Percentiles rank a stretch among this genome's conserved stretches.
Conservation (phyloP, 2,329 filamentous ascomycete genomes). For the Trichoderma atroviride region DNA sequence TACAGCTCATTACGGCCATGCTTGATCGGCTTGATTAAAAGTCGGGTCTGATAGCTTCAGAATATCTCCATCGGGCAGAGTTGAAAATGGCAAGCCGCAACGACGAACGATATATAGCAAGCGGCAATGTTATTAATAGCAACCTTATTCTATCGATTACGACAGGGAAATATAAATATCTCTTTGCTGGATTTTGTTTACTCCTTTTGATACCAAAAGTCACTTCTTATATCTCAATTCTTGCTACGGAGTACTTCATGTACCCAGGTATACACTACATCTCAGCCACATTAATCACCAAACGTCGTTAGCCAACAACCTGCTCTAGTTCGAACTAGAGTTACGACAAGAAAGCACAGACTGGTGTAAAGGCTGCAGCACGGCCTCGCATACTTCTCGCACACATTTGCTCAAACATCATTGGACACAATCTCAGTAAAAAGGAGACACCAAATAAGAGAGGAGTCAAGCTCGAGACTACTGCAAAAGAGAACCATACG, state of each 20-base stretch:
- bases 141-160: neutral
- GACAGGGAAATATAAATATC: too few relatives aligned
- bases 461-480: neutral
- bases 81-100: neutral
- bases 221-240: neutral
- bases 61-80: too few relatives aligned
- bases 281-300: neutral
- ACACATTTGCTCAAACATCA: neutral
- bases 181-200: too few relatives aligned
- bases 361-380: neutral
- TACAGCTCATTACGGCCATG: neutral
- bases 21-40: neutral
- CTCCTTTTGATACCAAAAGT: neutral
- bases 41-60: neutral
- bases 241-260: neutral
- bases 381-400: slow-evolving; percentile 7
- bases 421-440: neutral
- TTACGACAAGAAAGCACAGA: neutral
- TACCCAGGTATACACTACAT: neutral
- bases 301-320: neutral
- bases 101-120: neutral
- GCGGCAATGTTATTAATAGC: neutral
- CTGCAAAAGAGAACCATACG: neutral
- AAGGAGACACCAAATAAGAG: neutral
- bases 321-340: neutral